Evolutionary conservation across 108 stramenopile species (phyloP), one percentile per base, ranked within the genome.

Genomic region (Nannochloropsis gaditana): DNA sequence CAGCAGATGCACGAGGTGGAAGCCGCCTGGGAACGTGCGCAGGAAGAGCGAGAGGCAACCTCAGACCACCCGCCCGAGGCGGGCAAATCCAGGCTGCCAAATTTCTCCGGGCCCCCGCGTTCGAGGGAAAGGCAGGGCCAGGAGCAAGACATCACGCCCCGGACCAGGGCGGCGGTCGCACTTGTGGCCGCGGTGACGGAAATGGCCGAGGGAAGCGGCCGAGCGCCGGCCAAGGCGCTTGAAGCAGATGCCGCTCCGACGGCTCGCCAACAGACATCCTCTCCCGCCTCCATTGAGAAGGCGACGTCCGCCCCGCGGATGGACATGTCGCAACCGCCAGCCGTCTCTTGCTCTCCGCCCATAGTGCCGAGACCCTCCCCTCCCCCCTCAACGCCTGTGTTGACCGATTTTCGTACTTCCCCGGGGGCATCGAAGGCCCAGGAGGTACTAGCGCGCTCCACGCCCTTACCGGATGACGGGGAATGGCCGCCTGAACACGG

Each of bases 1-100:
- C 47, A 50, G 47, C 47, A 50, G 47, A 50, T 50, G 47, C 47
- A 50, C 11, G 47, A 50, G 47, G 47, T 50, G 47, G 47, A 50
- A 15, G 47, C 47, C 11, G 47, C 47, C 11, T 50, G 47, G 47
- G 47, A 50, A 50, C 47, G 47, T 10, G 47, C 47, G 11, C 47
- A 50, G 47, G 11, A 50, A 15, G 11, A 50, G 47, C 47, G 15
- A 15, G 11, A 50, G 47, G 31, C 31, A 0, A 1, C 31, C 31
- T 31, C 31, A 31, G 31, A 31, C 31, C 31, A 31, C 31, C 31
- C 31, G 31, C 31, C 31, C 31, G 31, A 31, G 31, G 31, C 31
- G 1, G 31, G 31, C 31, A 31, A 31, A 31, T 1, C 31, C 31
- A 31, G 31, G 31, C 31, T 31, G 31, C 31, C 31, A 31, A 31